phyloP scores from a whole-genome alignment of 1,284 basidiomycete genomes.

The Sanguinoderma infundibulare region DNA sequence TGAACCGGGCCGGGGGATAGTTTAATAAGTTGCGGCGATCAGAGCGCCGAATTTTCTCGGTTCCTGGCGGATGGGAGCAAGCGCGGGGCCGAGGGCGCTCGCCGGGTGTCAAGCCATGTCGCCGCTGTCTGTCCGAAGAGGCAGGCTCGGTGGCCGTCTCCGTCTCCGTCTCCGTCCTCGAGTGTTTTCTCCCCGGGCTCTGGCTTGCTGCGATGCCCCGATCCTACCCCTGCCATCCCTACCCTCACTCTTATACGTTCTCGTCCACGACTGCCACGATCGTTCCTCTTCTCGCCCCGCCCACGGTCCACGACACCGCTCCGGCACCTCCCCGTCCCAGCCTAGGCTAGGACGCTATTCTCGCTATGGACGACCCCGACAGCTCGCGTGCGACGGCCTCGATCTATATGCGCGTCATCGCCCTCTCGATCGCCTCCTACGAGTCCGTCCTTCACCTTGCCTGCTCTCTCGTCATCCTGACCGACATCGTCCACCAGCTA shows the following conservation, averaged over 20 bases:
- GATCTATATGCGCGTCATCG: slow-evolving; percentile 31
- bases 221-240: neutral
- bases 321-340: neutral
- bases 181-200: neutral
- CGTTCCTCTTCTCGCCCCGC: neutral
- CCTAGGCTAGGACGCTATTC: neutral
- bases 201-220: neutral
- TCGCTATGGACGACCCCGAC: neutral
- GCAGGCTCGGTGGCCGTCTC: neutral
- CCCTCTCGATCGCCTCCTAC: slow-evolving; percentile 34
- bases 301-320: neutral
- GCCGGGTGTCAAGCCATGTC: neutral
- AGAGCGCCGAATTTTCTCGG: too few relatives aligned
- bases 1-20: too few relatives aligned
- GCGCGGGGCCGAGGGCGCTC: neutral
- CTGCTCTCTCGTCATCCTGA: neutral
- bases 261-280: too few relatives aligned
- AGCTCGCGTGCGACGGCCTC: slow-evolving; percentile 5
- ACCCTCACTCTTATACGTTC: neutral
- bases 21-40: too few relatives aligned
- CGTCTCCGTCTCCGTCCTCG: neutral
- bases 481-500: slow-evolving; percentile 34
- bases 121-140: neutral
- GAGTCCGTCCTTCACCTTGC: slow-evolving; percentile 27
- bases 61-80: neutral